A percentile compares a stretch with the other conserved stretches of the same genome.
Evolutionary conservation across 2,329 filamentous ascomycete genomes (phyloP).

Genomic region (Claviceps spartinae): DNA sequence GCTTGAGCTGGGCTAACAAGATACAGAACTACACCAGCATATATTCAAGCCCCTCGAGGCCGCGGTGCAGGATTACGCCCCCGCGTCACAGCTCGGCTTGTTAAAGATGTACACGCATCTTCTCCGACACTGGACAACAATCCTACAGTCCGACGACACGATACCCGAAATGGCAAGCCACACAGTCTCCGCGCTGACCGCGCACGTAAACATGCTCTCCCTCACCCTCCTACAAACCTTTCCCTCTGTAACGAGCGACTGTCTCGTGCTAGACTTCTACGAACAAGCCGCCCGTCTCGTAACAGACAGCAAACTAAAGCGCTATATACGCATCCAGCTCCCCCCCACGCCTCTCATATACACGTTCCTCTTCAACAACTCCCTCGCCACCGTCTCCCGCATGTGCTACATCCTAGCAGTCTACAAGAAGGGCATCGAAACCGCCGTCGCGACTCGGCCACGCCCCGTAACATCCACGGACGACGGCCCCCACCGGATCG

Average conservation of each 20-base stretch:
- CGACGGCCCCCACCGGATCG: conserved; percentile 14
- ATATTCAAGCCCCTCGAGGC: conserved; percentile 39
- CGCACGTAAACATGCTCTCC: conserved; percentile 40
- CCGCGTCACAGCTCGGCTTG: conserved; percentile 42
- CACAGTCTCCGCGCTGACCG: conserved; percentile 28
- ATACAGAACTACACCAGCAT: conserved; percentile 35
- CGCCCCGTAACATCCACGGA: conserved; percentile 8
- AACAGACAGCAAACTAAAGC: conserved; percentile 34
- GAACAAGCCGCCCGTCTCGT: conserved; percentile 45
- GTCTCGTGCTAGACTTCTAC: conserved; percentile 57
- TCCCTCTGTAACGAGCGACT: conserved; percentile 29
- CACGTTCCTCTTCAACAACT: conserved; percentile 52
- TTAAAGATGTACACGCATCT: conserved; percentile 55
- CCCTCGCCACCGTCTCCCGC: conserved; percentile 50
- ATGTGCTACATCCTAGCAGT: conserved; percentile 54
- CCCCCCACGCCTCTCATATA: conserved; percentile 58
- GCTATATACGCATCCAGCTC: conserved; percentile 50
- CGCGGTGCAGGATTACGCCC: conserved; percentile 33
- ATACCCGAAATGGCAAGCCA: conserved; percentile 22
- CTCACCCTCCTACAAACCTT: conserved; percentile 46
- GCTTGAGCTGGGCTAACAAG: not conserved
- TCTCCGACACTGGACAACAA: conserved; percentile 44
- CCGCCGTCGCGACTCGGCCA: conserved; percentile 33
- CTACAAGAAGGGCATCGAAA: conserved; percentile 65
- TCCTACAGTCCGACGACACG: conserved; percentile 26